phyloP scores from a whole-genome alignment of 495 filamentous ascomycete genomes.

The Annulohypoxylon bovei region DNA sequence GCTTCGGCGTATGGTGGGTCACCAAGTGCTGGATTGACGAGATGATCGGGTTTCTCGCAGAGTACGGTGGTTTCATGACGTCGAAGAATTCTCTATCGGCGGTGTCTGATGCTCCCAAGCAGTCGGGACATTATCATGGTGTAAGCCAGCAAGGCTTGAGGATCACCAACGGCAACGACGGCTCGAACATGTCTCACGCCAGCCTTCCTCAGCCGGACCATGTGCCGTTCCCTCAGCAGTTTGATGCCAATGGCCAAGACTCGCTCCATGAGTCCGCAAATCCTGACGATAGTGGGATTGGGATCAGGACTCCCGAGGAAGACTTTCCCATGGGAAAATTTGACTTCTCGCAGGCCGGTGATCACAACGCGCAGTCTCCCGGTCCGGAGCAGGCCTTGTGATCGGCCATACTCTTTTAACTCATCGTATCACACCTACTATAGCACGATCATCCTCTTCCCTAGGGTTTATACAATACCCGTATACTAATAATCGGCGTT shows the following conservation, averaged over 20 bases:
- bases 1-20: slow-evolving; percentile 97
- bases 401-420: neutral
- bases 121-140: slow-evolving; percentile 39
- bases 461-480: neutral
- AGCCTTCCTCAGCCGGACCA: slow-evolving; percentile 54
- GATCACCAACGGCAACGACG: slow-evolving; percentile 57
- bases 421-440: neutral
- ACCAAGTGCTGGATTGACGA: slow-evolving; percentile 98
- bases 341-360: slow-evolving; percentile 45
- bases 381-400: slow-evolving; percentile 8
- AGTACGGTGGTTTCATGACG: slow-evolving; percentile 90
- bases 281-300: slow-evolving; percentile 78
- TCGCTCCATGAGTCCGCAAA: slow-evolving; percentile 40
- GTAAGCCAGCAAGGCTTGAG: slow-evolving; percentile 50
- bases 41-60: slow-evolving; percentile 90
- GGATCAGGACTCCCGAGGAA: slow-evolving; percentile 69
- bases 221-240: slow-evolving; percentile 53
- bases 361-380: slow-evolving; percentile 19
- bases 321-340: slow-evolving; percentile 66
- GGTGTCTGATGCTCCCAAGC: slow-evolving; percentile 39
- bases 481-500: slow-evolving; percentile 33
- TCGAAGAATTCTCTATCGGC: slow-evolving; percentile 47
- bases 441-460: neutral
- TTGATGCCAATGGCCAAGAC: slow-evolving; percentile 44
- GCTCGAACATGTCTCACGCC: slow-evolving; percentile 49